A percentile compares a stretch with the other conserved stretches of the same genome.
These are phyloP conservation scores for Arthroderma sp. DNA, from an alignment of 2,329 filamentous ascomycete genomes.

Conservation along the genomic window DNA sequence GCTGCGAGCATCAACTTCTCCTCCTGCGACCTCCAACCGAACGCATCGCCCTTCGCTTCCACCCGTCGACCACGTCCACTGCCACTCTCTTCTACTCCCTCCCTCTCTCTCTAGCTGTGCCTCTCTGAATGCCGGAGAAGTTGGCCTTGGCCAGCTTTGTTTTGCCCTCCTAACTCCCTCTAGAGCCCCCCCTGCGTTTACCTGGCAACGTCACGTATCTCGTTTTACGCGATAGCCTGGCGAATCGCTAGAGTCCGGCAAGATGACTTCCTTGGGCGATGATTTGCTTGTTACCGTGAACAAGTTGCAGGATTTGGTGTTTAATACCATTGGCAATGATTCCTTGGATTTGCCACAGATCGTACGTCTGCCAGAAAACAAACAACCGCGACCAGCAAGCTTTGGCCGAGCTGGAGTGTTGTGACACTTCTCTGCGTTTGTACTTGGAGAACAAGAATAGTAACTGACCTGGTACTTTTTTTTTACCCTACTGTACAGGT, in stretches of 20 bases:
- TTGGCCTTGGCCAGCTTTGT: background rate
- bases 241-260: slow-evolving; percentile 9
- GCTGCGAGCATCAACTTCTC: background rate
- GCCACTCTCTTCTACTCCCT: background rate
- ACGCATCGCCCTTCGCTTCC: background rate
- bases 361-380: slow-evolving; percentile 46
- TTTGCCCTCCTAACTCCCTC: background rate
- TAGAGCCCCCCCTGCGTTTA: background rate
- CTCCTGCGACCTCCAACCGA: background rate
- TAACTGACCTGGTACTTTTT: slow-evolving; percentile 11
- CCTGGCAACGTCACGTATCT: slow-evolving; percentile 1
- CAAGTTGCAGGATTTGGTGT: slow-evolving; percentile 95
- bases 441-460: background rate
- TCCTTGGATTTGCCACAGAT: slow-evolving; percentile 96
- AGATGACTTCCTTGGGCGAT: slow-evolving; percentile 92
- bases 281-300: slow-evolving; percentile 93
- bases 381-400: background rate
- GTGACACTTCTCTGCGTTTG: background rate
- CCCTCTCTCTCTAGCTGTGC: background rate
- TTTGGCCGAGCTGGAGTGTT: background rate
- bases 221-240: slow-evolving; percentile 14
- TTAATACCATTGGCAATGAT: slow-evolving; percentile 99
- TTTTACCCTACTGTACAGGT: slow-evolving; percentile 47
- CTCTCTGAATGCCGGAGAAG: background rate
- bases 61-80: background rate